Conservation (phyloP, 2,329 filamentous ascomycete genomes). For the Tolypocladium amazonense region DNA sequence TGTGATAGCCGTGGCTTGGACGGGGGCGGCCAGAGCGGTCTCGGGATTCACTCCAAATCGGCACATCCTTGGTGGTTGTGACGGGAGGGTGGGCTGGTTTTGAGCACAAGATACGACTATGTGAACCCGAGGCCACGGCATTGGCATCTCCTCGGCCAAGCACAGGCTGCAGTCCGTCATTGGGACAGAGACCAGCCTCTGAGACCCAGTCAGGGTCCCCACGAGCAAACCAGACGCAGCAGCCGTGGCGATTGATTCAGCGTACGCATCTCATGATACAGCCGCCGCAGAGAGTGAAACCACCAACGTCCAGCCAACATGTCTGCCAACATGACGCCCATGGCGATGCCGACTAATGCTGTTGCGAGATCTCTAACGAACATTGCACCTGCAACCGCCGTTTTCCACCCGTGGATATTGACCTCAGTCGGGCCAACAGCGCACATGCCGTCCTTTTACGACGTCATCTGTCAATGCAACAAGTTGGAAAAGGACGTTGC, state of each 20-base stretch:
- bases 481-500: constrained; percentile 12
- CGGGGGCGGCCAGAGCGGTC: background rate
- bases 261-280: background rate
- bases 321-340: background rate
- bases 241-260: background rate
- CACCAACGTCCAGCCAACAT: background rate
- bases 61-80: background rate
- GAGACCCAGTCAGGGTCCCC: background rate
- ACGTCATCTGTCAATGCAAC: constrained; percentile 14
- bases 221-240: background rate
- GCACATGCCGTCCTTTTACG: constrained; percentile 6
- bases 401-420: constrained; percentile 4
- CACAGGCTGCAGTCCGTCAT: background rate
- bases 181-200: background rate
- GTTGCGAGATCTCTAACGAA: background rate
- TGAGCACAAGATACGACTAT: background rate
- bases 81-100: background rate
- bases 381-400: background rate
- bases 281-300: background rate
- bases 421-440: background rate
- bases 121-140: background rate
- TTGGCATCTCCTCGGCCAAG: background rate
- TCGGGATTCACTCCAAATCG: background rate
- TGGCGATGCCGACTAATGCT: background rate
- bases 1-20: constrained; percentile 3